phyloP scores from a whole-genome alignment of 352 stramenopile genomes.

The Globisporangium splendens region DNA sequence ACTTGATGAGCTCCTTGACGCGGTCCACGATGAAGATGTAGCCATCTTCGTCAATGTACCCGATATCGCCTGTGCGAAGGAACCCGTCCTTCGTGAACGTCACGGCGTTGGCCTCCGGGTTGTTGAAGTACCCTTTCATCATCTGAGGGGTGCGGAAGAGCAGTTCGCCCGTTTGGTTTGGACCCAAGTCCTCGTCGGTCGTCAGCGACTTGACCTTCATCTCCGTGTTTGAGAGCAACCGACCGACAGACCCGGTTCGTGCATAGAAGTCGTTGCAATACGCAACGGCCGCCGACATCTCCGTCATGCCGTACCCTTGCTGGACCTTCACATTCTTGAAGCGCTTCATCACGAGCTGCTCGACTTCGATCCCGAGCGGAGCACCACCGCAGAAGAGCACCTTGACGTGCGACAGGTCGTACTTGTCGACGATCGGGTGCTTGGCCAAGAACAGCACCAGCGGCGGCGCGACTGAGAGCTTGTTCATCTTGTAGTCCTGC shows the following conservation, averaged over 20 bases:
- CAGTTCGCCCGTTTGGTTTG: constrained; percentile 53
- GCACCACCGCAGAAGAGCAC: constrained; percentile 73
- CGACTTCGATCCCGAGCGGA: constrained; percentile 67
- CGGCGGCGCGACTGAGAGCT: constrained; percentile 75
- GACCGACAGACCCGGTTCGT: constrained; percentile 19
- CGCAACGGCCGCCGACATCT: constrained; percentile 35
- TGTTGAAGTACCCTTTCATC: constrained; percentile 81
- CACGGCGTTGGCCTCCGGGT: constrained; percentile 75
- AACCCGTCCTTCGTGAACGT: constrained; percentile 79
- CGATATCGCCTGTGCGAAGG: constrained; percentile 88
- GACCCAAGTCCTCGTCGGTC: constrained; percentile 27
- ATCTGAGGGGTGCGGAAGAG: constrained; percentile 42
- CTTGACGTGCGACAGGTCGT: constrained; percentile 70
- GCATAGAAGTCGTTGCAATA: constrained; percentile 11
- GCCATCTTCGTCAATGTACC: constrained; percentile 90
- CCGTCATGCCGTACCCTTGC: constrained; percentile 67
- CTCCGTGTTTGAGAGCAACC: constrained; percentile 32
- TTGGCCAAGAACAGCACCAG: constrained; percentile 81
- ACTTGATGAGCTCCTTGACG: constrained; percentile 96
- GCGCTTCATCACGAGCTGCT: constrained; percentile 53
- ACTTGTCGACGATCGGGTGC: constrained; percentile 82
- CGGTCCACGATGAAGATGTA: constrained; percentile 92
- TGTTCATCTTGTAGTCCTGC: constrained; percentile 53
- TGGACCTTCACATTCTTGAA: constrained; percentile 41
- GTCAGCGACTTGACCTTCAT: constrained; percentile 34